Evolutionary conservation across 176 grass and related monocot species (phyloP).

Genomic region (Triticum turgidum): DNA sequence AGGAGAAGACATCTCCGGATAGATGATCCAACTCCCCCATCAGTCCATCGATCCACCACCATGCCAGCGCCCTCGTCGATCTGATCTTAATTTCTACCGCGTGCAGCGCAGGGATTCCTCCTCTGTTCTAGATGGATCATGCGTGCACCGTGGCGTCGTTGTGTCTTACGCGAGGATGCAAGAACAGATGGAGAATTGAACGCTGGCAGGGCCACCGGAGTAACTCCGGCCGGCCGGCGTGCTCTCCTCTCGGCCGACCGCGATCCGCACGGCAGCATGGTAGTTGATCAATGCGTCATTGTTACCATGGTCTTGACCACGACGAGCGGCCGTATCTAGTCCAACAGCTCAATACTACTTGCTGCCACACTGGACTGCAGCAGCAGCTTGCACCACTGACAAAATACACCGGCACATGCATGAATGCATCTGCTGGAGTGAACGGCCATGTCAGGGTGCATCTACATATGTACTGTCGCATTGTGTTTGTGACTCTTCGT

Average conservation of each 20-base stretch:
- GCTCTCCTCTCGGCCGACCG: conserved; percentile 4
- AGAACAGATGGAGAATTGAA: background rate
- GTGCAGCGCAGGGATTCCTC: background rate
- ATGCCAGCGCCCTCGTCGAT: background rate
- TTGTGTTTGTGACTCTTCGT: no score
- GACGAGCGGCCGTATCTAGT: background rate
- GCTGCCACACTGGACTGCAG: no score
- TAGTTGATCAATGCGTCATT: background rate
- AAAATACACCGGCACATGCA: no score
- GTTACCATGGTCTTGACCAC: background rate
- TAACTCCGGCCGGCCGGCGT: conserved; percentile 22
- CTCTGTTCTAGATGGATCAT: background rate
- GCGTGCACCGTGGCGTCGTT: background rate
- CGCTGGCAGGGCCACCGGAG: conserved; percentile 39
- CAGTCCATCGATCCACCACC: background rate
- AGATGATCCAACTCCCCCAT: background rate
- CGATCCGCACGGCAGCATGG: background rate
- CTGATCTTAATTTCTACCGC: conserved; percentile 11
- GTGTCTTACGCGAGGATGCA: background rate
- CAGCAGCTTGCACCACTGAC: no score
- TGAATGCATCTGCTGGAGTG: no score
- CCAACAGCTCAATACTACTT: background rate
- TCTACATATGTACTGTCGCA: no score
- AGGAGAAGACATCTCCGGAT: no score
- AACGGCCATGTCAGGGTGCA: no score